phyloP scores from a whole-genome alignment of 2,329 filamentous ascomycete genomes.

The Diaporthe citriasiana region DNA sequence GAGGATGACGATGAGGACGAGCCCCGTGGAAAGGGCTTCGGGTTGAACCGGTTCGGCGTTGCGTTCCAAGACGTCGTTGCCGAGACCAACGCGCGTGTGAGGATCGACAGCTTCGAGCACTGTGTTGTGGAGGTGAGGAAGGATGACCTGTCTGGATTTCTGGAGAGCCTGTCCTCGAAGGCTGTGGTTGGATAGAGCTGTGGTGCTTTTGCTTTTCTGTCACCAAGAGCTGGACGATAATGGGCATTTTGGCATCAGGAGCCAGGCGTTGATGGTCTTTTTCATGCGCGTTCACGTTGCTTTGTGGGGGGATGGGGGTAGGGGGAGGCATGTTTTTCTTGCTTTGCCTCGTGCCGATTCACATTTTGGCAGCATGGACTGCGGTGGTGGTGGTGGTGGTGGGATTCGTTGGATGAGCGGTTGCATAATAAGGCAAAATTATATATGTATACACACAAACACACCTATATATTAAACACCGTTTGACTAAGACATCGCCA shows the following conservation, averaged over 20 bases:
- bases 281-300: not conserved
- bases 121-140: slow-evolving; percentile 98
- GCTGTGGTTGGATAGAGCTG: slow-evolving; percentile 76
- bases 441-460: not conserved
- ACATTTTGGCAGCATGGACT: not conserved
- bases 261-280: slow-evolving; percentile 40
- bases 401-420: slow-evolving; percentile 3
- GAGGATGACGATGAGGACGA: slow-evolving; percentile 64
- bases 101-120: slow-evolving; percentile 97
- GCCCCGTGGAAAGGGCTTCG: slow-evolving; percentile 74
- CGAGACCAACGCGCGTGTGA: slow-evolving; percentile 89
- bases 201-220: slow-evolving; percentile 13
- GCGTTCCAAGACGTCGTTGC: slow-evolving; percentile 96
- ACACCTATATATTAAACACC: not conserved
- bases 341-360: not conserved
- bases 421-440: slow-evolving; percentile 7
- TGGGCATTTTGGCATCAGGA: slow-evolving; percentile 33
- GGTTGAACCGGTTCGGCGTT: slow-evolving; percentile 90
- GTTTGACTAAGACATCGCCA: slow-evolving; percentile 24
- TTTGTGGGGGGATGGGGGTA: not conserved
- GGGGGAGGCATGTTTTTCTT: not conserved
- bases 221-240: slow-evolving; percentile 18
- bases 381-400: not conserved
- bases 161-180: slow-evolving; percentile 94
- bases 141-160: slow-evolving; percentile 90